Percentiles rank a stretch among this genome's conserved stretches.
Conservation (phyloP, 805 yeast genomes). For the Lachancea cidri region DNA sequence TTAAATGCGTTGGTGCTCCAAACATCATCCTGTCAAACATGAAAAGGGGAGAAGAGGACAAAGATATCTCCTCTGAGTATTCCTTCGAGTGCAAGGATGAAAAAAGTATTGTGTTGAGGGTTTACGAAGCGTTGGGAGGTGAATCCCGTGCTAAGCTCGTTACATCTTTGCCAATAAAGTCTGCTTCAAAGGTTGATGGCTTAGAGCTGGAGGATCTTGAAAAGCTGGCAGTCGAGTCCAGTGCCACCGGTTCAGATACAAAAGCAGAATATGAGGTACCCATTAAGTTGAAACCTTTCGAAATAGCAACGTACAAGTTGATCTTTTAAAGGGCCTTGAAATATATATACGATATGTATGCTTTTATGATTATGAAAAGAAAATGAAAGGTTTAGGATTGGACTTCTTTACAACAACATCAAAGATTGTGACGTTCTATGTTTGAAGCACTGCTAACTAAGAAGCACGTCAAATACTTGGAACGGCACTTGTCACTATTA, state of each 20-base stretch:
- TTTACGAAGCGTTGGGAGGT: constrained; percentile 90
- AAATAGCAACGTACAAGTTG: constrained; percentile 49
- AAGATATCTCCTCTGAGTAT: constrained; percentile 43
- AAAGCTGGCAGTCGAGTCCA: constrained; percentile 33
- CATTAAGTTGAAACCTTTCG: constrained; percentile 65
- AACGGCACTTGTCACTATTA: constrained; percentile 46
- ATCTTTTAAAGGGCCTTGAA: constrained; percentile 15
- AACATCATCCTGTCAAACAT: constrained; percentile 68
- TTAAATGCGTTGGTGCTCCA: constrained; percentile 43
- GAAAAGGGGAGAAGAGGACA: constrained; percentile 86
- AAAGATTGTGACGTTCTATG: no score
- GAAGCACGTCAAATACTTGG: constrained; percentile 40
- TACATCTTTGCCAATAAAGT: constrained; percentile 41
- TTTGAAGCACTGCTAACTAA: neutral
- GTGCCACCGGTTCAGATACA: constrained; percentile 33
- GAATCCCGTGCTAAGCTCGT: constrained; percentile 47
- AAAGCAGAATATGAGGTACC: constrained; percentile 38
- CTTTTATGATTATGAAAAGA: neutral
- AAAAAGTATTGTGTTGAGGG: constrained; percentile 59
- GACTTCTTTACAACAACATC: neutral
- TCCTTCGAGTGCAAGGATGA: constrained; percentile 41
- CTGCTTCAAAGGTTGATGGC: constrained; percentile 52
- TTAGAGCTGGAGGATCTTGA: constrained; percentile 47
- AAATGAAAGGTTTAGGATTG: neutral
- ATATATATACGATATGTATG: constrained; percentile 1